phyloP scores from a whole-genome alignment of 495 filamentous ascomycete genomes.

The Wilcoxina mikolae region DNA sequence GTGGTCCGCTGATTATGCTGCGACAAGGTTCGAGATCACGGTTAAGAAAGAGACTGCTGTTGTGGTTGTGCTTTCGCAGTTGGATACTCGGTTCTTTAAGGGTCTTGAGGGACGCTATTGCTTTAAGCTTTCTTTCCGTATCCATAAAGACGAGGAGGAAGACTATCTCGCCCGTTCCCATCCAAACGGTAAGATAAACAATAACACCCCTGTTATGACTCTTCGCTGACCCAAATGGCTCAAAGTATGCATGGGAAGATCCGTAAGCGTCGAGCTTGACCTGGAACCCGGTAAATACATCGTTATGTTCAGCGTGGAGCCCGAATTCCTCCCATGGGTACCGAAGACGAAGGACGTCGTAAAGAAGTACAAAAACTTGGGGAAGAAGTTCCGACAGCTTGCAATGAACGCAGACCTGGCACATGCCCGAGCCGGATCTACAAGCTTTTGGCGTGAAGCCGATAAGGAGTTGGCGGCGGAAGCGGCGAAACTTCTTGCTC shows the following conservation, averaged over 20 bases:
- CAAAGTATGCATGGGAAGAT: conserved; percentile 47
- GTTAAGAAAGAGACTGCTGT: conserved; percentile 51
- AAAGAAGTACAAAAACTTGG: conserved; percentile 41
- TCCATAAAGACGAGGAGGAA: conserved; percentile 65
- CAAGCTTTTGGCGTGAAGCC: neutral
- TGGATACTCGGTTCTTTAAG: conserved; percentile 73
- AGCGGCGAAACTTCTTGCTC: neutral
- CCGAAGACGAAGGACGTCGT: conserved; percentile 55
- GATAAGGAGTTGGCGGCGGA: conserved; percentile 46
- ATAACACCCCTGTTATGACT: neutral
- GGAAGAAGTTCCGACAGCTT: conserved; percentile 69
- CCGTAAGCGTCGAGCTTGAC: conserved; percentile 66
- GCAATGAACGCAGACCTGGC: conserved; percentile 74
- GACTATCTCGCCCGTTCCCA: conserved; percentile 58
- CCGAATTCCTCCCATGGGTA: conserved; percentile 38
- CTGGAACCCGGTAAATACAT: conserved; percentile 71
- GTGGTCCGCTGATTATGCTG: conserved; percentile 72
- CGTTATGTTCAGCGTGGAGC: conserved; percentile 65
- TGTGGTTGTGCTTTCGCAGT: conserved; percentile 68
- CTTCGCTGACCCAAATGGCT: neutral
- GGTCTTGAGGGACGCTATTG: conserved; percentile 71
- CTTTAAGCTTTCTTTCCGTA: conserved; percentile 63
- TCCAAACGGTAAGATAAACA: conserved; percentile 8
- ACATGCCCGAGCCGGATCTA: conserved; percentile 37
- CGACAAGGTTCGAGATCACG: conserved; percentile 63